Evolutionary conservation across 148 eudicot genomes (phyloP).

Genomic region (Persicaria tinctoria): DNA sequence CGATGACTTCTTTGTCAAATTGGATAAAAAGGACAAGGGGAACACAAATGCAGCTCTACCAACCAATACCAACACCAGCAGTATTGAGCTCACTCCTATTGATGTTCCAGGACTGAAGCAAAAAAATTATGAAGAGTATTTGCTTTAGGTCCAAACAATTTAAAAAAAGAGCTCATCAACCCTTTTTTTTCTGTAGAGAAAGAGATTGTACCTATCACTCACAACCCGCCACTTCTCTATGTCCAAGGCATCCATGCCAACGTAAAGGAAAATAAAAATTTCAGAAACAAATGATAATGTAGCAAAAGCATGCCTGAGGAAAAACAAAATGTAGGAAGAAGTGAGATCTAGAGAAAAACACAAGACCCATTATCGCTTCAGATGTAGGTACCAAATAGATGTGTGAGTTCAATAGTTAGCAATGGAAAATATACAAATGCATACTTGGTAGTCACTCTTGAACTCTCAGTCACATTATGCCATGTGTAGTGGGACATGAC

Average conservation of each 20-base stretch:
- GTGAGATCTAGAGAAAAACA: not conserved
- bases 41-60: conserved; percentile 87
- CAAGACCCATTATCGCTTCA: not conserved
- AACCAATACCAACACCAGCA: conserved; percentile 53
- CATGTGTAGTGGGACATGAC: conserved; percentile 93
- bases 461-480: conserved; percentile 85
- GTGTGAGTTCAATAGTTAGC: not conserved
- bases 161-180: not conserved
- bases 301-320: conserved; percentile 48
- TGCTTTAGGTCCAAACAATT: not conserved
- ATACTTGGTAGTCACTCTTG: conserved; percentile 79
- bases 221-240: conserved; percentile 30
- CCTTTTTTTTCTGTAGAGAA: not conserved
- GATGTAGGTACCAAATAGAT: not conserved
- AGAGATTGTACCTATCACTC: conserved; percentile 27
- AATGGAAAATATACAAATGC: conserved; percentile 7
- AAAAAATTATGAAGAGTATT: not conserved
- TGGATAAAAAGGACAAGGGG: conserved; percentile 65
- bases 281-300: conserved; percentile 37
- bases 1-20: conserved; percentile 47
- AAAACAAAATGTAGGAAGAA: not conserved
- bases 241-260: conserved; percentile 38
- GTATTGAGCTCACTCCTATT: conserved; percentile 44
- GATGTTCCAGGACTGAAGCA: conserved; percentile 56
- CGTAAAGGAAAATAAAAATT: conserved; percentile 35